Base-by-base conservation (phyloP, 805 yeast species). In the Suhomyces emberorum region DNA sequence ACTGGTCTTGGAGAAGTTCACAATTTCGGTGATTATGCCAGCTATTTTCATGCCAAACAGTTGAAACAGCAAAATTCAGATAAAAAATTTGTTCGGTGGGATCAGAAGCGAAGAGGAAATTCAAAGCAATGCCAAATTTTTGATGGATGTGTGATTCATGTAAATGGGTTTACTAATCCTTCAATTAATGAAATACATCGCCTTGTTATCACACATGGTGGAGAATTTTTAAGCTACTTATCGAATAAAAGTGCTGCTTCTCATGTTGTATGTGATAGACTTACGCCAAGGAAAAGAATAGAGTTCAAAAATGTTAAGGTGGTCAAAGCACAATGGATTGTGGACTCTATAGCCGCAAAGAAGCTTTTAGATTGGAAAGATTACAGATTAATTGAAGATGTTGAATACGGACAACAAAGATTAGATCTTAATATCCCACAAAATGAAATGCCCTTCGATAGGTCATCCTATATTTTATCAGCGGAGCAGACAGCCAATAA, bases 81-180 rank as follows among this genome's bases (percentile, higher is more conserved):
- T 51, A 69, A 61, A 20, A 67, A 69, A 14, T 78, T 63, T 40
- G 53, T 70, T 1, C 56, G 64, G 22, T 79, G 82, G 77, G 74
- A 76, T 21, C 45, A 48, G 17, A 53, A 67, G 30, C 57, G 76
- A 14, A 55, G 56, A 5, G 38, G 31, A 3, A 17, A 39, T 14
- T 27, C 41, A 5, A 10, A 24, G 57, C 30, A 35, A 9, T 52
- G 47, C 8, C 57, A 52, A 2, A 64, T 89, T 1, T 88, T 91
- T 52, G 50, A 63, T 24, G 77, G 72, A 1, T 85, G 89, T 54
- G 59, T 67, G 1, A 70, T 91, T 4, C 80, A 83, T 55, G 88
- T 91, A n/a, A 89, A 88, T 51, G 98, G 98, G 1, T 79, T 83
- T 50, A 91, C 98, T 0, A 63, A 61, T 2, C 98, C 98, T 0